Evolutionary conservation across 331 rosid genomes (phyloP).

Genomic region (Pyracantha coccinea): DNA sequence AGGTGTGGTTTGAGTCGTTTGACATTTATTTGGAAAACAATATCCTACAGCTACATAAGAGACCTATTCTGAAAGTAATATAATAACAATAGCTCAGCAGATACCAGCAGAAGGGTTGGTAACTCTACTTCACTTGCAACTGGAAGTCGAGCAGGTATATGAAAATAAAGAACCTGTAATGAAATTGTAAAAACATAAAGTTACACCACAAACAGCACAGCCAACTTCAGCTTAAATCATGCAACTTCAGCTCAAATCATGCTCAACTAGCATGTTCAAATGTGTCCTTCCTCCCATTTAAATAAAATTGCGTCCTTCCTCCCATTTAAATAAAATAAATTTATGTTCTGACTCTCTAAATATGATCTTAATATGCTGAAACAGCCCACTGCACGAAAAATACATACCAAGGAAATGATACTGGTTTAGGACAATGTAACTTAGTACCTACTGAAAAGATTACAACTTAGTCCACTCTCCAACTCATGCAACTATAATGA

Average conservation of each 20-base stretch:
- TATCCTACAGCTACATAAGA: background rate
- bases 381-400: background rate
- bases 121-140: conserved; percentile 86
- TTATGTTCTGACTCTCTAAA: background rate
- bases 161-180: conserved; percentile 75
- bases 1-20: background rate
- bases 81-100: background rate
- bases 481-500: background rate
- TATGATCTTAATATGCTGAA: no score
- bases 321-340: background rate
- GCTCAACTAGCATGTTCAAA: background rate
- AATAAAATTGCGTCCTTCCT: no score
- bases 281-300: no score
- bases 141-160: conserved; percentile 82
- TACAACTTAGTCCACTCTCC: background rate
- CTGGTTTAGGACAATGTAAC: no score
- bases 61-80: background rate
- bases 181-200: conserved; percentile 19
- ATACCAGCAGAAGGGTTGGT: conserved; percentile 92
- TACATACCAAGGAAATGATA: background rate
- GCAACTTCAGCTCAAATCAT: background rate
- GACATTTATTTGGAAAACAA: no score
- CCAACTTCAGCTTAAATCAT: background rate
- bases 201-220: background rate
- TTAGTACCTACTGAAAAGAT: background rate